phyloP scores from a whole-genome alignment of 2,329 filamentous ascomycete species.

The Myriangium duriaei region DNA sequence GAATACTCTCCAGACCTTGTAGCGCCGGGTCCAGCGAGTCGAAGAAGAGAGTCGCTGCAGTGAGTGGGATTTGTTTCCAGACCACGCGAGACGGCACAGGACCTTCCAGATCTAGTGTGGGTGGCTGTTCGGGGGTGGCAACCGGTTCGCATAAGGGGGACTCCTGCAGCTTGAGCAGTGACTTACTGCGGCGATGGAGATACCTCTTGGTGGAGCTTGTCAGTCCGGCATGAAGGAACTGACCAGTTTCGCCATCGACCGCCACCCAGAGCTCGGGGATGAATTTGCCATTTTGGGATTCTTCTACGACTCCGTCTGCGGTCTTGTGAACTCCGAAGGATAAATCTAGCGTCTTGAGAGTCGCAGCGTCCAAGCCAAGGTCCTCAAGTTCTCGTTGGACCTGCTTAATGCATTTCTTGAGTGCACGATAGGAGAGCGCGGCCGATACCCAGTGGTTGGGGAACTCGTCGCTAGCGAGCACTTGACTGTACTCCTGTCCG shows the following conservation, averaged over 20 bases:
- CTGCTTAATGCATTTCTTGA: slow-evolving; percentile 82
- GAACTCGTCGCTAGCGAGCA: slow-evolving; percentile 59
- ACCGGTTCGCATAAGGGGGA: slow-evolving; percentile 7
- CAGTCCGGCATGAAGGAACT: slow-evolving; percentile 55
- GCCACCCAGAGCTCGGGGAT: slow-evolving; percentile 59
- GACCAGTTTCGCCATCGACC: slow-evolving; percentile 53
- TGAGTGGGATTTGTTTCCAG: slow-evolving; percentile 60
- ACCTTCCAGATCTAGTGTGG: slow-evolving; percentile 2
- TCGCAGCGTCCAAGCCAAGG: slow-evolving; percentile 60
- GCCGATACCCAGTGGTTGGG: slow-evolving; percentile 58
- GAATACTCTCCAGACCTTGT: slow-evolving; percentile 53
- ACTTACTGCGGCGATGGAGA: slow-evolving; percentile 41
- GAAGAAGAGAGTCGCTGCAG: slow-evolving; percentile 71
- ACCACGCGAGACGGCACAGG: slow-evolving; percentile 1
- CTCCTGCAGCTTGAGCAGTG: not conserved
- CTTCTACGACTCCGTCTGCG: slow-evolving; percentile 3
- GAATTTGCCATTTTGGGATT: slow-evolving; percentile 25
- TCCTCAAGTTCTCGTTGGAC: slow-evolving; percentile 58
- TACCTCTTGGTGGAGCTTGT: slow-evolving; percentile 52
- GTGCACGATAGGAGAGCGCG: slow-evolving; percentile 69
- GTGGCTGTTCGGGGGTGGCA: slow-evolving; percentile 1
- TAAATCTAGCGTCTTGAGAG: slow-evolving; percentile 51
- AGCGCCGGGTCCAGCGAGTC: slow-evolving; percentile 61
- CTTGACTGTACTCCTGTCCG: slow-evolving; percentile 61
- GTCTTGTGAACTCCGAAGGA: slow-evolving; percentile 20